Evolutionary conservation across 192 early-diverging fungal species (phyloP).

Genomic region (Geranomyces variabilis): DNA sequence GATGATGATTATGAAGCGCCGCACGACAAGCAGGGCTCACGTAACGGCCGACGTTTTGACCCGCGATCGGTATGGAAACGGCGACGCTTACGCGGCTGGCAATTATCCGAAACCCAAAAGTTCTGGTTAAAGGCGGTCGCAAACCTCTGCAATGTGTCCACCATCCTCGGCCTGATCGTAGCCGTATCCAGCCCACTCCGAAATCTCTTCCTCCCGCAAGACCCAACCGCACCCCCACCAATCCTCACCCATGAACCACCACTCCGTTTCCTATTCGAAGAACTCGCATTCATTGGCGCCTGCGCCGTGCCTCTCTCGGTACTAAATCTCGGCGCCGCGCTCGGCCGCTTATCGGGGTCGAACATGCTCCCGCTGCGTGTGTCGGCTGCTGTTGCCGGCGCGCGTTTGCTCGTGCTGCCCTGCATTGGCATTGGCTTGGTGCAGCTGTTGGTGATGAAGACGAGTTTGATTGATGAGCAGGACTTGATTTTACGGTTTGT

Average conservation of each 20-base stretch:
- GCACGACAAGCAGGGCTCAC: too few relatives aligned
- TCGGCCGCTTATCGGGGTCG: conserved; percentile 29
- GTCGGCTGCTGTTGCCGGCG: conserved; percentile 19
- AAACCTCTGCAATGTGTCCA: conserved; percentile 7
- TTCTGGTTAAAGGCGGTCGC: conserved; percentile 5
- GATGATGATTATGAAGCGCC: too few relatives aligned
- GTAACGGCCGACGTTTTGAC: too few relatives aligned
- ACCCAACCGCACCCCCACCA: not conserved
- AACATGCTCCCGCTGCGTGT: conserved; percentile 32
- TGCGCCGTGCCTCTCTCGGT: conserved; percentile 39
- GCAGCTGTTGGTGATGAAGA: conserved; percentile 24
- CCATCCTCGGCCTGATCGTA: conserved; percentile 32
- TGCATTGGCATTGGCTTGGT: conserved; percentile 33
- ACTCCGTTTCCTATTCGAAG: conserved; percentile 39
- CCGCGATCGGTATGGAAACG: too few relatives aligned
- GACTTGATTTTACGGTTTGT: conserved; percentile 47
- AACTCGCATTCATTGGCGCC: conserved; percentile 31
- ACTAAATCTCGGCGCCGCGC: conserved; percentile 42
- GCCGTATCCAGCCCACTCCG: conserved; percentile 24
- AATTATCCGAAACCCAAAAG: too few relatives aligned
- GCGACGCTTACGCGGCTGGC: too few relatives aligned
- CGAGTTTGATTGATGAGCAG: conserved; percentile 5
- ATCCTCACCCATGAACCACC: conserved; percentile 29
- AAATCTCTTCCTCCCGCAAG: conserved; percentile 14
- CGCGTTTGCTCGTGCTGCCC: conserved; percentile 37